Evolutionary conservation across 2,329 filamentous ascomycete genomes (phyloP).

Genomic region (Monosporascus sp.): DNA sequence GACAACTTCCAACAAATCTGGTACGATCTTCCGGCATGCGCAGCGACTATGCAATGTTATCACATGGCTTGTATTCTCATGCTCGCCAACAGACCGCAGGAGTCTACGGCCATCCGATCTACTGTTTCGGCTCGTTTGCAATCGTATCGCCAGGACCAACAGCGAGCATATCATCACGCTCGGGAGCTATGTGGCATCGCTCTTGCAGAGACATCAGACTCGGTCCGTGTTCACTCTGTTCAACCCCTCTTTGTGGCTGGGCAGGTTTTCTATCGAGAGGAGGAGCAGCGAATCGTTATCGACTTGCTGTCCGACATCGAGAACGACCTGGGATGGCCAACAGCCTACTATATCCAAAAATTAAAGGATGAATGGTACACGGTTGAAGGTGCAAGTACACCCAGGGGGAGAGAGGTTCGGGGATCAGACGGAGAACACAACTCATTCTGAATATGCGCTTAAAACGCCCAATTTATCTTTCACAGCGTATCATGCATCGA

Average conservation of each 20-base stretch:
- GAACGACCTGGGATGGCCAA: slow-evolving; percentile 59
- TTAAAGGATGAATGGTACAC: slow-evolving; percentile 37
- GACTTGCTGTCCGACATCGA: slow-evolving; percentile 54
- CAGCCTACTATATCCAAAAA: slow-evolving; percentile 54
- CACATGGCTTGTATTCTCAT: slow-evolving; percentile 60
- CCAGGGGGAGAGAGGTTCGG: no score
- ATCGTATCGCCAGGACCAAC: slow-evolving; percentile 51
- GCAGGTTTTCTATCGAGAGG: slow-evolving; percentile 50
- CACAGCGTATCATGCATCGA: no score
- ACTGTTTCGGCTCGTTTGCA: slow-evolving; percentile 50
- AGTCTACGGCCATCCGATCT: slow-evolving; percentile 46
- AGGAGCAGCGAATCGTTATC: slow-evolving; percentile 51
- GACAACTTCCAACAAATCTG: slow-evolving; percentile 49
- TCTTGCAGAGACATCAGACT: slow-evolving; percentile 49
- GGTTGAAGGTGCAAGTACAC: no score
- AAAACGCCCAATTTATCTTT: no score
- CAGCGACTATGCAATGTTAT: slow-evolving; percentile 61
- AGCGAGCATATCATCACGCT: slow-evolving; percentile 51
- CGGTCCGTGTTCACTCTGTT: slow-evolving; percentile 52
- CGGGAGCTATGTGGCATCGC: slow-evolving; percentile 59
- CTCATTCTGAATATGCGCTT: no score
- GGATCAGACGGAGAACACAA: no score
- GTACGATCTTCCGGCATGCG: slow-evolving; percentile 60
- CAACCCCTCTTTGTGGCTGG: slow-evolving; percentile 59
- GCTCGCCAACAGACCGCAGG: slow-evolving; percentile 54